phyloP scores from a whole-genome alignment of 2,329 filamentous ascomycete species.

The Xylariales sp. region DNA sequence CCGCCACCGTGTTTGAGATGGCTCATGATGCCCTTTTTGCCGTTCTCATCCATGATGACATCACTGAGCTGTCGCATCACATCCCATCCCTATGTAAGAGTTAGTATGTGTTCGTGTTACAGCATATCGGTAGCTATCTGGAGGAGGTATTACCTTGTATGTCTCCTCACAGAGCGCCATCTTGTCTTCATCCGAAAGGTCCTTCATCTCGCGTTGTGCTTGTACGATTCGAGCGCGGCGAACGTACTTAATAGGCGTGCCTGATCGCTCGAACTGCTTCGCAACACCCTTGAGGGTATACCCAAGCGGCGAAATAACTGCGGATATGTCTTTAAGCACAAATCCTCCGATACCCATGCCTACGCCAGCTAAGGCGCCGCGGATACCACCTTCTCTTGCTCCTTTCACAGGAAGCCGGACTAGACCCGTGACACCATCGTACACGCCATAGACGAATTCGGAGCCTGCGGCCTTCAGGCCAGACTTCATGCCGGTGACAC shows the following conservation, averaged over 20 bases:
- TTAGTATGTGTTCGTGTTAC: neutral
- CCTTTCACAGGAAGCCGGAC: constrained; percentile 55
- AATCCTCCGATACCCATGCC: constrained; percentile 61
- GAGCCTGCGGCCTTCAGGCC: constrained; percentile 56
- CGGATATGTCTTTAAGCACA: constrained; percentile 60
- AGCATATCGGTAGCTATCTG: no score
- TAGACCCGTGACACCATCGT: constrained; percentile 61
- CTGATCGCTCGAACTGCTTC: constrained; percentile 52
- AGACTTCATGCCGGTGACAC: constrained; percentile 61
- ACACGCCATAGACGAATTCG: constrained; percentile 60
- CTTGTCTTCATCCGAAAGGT: constrained; percentile 28
- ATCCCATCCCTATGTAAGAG: constrained; percentile 34
- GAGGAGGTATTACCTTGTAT: constrained; percentile 11
- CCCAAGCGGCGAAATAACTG: constrained; percentile 54
- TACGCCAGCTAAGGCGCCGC: constrained; percentile 47
- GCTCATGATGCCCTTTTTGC: constrained; percentile 12
- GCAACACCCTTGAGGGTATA: constrained; percentile 61
- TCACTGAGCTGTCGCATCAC: constrained; percentile 36
- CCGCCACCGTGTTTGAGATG: constrained; percentile 11
- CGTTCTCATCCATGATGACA: constrained; percentile 31
- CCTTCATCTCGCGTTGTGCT: constrained; percentile 42
- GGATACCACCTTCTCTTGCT: constrained; percentile 48
- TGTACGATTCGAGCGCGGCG: constrained; percentile 55
- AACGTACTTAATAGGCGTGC: constrained; percentile 48
- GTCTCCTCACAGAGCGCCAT: constrained; percentile 27